Evolutionary conservation across 2,329 filamentous ascomycete species (phyloP).

Genomic region (Septoria petroselini): DNA sequence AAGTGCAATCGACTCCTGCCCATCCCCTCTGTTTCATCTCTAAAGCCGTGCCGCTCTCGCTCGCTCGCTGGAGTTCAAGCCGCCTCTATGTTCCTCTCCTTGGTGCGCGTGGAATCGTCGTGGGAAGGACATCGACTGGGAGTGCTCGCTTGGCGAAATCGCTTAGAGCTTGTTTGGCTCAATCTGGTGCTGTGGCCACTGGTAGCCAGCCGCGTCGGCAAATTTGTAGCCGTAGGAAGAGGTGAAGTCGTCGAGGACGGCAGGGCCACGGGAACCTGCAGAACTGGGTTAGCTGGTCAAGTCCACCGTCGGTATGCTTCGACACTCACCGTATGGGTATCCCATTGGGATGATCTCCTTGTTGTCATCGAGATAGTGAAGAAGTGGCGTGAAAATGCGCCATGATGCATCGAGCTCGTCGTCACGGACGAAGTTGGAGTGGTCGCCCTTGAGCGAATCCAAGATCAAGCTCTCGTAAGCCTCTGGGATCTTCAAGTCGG

Average conservation of each 20-base stretch:
- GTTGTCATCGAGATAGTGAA: conserved; percentile 98
- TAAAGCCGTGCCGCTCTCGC: not conserved
- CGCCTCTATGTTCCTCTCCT: not conserved
- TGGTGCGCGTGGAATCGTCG: not conserved
- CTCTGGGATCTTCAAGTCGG: conserved; percentile 98
- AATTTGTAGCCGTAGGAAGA: conserved; percentile 99
- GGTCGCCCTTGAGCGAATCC: conserved; percentile 96
- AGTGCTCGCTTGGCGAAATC: conserved; percentile 1
- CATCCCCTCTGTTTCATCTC: conserved; percentile 3
- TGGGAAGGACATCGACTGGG: not conserved
- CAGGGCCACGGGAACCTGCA: conserved; percentile 88
- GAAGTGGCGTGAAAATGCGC: conserved; percentile 95
- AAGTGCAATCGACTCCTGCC: not conserved
- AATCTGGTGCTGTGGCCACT: conserved; percentile 77
- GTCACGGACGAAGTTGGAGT: conserved; percentile 98
- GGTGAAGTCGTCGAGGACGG: conserved; percentile 96
- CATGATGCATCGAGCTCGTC: conserved; percentile 96
- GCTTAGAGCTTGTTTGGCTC: conserved; percentile 73
- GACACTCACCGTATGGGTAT: conserved; percentile 86
- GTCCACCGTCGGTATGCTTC: not conserved
- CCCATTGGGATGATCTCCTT: conserved; percentile 99
- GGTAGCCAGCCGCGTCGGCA: conserved; percentile 91
- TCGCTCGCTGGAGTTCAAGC: not conserved
- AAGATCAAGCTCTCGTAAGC: conserved; percentile 97
- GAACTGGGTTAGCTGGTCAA: conserved; percentile 15